Conservation (phyloP, 148 eudicot species). For the Rhododendron griersonianum region DNA sequence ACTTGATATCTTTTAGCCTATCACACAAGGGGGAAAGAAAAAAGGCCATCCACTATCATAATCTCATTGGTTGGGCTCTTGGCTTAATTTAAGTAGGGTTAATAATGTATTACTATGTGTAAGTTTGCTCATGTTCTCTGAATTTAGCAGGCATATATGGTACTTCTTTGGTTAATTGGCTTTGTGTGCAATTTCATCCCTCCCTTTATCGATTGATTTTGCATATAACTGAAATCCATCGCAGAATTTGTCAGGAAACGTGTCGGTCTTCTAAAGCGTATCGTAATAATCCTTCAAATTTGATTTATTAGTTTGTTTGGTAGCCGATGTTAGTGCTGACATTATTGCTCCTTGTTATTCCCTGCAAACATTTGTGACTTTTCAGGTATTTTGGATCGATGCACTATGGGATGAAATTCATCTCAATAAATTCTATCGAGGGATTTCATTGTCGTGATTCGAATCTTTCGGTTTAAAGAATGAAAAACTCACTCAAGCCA, state of each 20-base stretch:
- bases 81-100: neutral
- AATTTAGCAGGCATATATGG: neutral
- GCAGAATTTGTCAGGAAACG: neutral
- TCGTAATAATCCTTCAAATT: neutral
- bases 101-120: slow-evolving; percentile 6
- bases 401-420: neutral
- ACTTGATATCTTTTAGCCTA: neutral
- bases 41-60: neutral
- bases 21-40: neutral
- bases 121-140: neutral
- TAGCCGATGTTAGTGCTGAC: neutral
- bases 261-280: neutral
- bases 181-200: neutral
- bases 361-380: neutral
- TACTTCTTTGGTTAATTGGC: slow-evolving; percentile 3
- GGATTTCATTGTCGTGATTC: neutral
- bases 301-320: neutral
- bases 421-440: neutral
- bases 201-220: neutral
- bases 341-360: neutral
- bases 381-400: neutral
- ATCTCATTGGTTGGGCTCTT: slow-evolving; percentile 25
- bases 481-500: neutral
- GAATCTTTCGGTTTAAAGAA: neutral
- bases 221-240: neutral